Evolutionary conservation across 139 green algal genomes (phyloP), one percentile per base, ranked within the genome.

Genomic region (Medakamo hakoo): DNA sequence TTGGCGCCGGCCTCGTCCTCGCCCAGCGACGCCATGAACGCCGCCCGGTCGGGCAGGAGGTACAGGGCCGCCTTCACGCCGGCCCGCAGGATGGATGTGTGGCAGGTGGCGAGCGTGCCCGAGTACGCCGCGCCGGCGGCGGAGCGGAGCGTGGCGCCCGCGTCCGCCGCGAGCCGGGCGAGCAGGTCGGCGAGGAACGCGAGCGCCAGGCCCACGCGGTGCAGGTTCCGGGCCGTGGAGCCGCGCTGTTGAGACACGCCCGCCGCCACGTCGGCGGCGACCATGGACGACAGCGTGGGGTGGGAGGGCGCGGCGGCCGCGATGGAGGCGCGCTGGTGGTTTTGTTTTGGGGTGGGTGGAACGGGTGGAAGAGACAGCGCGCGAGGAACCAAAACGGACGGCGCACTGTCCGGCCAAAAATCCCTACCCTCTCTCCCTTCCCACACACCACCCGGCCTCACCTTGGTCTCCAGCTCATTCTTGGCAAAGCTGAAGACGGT

Each of bases 391-490:
- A n/a, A n/a, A n/a, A n/a, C n/a, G n/a, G n/a, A n/a, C n/a, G n/a
- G n/a, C n/a, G n/a, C n/a, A n/a, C n/a, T n/a, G n/a, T n/a, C n/a
- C n/a, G n/a, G n/a, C n/a, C n/a, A n/a, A n/a, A n/a, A n/a, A n/a
- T n/a, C n/a, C 40, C 9, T 52, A 21, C 16, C 9, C 16, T 52
- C 16, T 52, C 9, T 9, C 40, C 16, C 40, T 52, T 52, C 9
- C 40, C 40, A 9, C 9, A 52, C 40, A 52, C 28, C 28, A 4
- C 25, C 20, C 23, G 49, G 27, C 4, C 26, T 31, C 63, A 68
- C 67, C 28, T 74, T 63, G 9, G 59, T 60, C 23, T 68, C 57
- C 62, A 73, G 55, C 25, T 77, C 71, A 16, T 62, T 62, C 30
- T 68, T 58, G 58, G 68, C 68, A 68, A 68, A 66, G 28, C 52